A percentile compares a stretch with the other conserved stretches of the same genome.
Conservation (phyloP, 441 rosid genomes). For the Pelargonium fulgidum region DNA sequence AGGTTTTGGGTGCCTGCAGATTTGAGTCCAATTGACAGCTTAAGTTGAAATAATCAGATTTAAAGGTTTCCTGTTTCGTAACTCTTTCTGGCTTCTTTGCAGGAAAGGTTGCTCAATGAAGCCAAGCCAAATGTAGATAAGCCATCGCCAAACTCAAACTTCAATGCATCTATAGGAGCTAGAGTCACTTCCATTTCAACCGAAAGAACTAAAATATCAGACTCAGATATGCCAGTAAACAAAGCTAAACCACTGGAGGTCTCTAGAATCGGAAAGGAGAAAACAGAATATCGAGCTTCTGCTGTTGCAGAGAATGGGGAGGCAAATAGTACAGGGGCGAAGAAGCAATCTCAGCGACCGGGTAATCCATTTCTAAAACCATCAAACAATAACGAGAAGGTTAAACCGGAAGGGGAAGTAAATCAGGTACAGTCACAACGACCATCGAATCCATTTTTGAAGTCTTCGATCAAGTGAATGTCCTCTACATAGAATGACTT, state of each 20-base stretch:
- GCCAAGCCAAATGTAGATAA: conserved; percentile 23
- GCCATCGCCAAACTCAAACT: too few species aligned
- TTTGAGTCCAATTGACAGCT: too few species aligned
- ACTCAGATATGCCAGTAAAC: conserved; percentile 26
- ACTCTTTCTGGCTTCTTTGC: conserved; percentile 19
- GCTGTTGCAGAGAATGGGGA: conserved; percentile 17
- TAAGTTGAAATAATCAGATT: too few species aligned
- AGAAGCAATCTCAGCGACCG: conserved; percentile 20
- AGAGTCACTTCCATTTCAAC: conserved; percentile 4
- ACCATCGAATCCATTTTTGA: conserved; percentile 47
- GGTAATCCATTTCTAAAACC: conserved; percentile 31
- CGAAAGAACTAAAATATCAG: conserved; percentile 33
- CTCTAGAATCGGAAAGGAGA: conserved; percentile 25
- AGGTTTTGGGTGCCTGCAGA: too few species aligned
- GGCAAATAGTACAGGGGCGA: conserved; percentile 15
- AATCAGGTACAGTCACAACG: conserved; percentile 24
- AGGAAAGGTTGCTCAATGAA: conserved; percentile 72
- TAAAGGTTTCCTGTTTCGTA: not conserved
- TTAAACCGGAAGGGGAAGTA: conserved; percentile 21
- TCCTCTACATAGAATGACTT: not conserved
- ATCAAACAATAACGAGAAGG: conserved; percentile 26
- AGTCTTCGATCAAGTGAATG: conserved; percentile 35
- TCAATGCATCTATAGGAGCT: too few species aligned
- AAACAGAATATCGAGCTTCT: conserved; percentile 22
- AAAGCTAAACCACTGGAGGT: conserved; percentile 35